phyloP scores from a whole-genome alignment of 495 filamentous ascomycete species.

The Tuber umbilicatum region DNA sequence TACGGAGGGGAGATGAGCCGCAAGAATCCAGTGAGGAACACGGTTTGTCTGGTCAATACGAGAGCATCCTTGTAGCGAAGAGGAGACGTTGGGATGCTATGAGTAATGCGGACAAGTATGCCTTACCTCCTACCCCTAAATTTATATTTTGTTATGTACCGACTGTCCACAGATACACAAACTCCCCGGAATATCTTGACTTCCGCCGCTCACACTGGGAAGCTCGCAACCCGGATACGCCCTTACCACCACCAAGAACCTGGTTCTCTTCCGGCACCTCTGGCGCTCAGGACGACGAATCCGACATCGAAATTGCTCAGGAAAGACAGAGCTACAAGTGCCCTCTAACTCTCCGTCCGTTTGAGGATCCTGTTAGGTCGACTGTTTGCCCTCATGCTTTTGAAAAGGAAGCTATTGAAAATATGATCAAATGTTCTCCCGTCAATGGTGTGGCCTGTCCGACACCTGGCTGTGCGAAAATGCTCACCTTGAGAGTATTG shows the following conservation, averaged over 20 bases:
- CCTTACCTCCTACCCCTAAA: neutral
- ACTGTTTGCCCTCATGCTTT: constrained; percentile 34
- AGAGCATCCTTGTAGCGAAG: constrained; percentile 5
- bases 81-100: constrained; percentile 7
- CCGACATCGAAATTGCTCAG: constrained; percentile 35
- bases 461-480: constrained; percentile 25
- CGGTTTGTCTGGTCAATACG: constrained; percentile 11
- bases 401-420: constrained; percentile 22
- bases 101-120: constrained; percentile 22
- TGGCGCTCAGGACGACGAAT: constrained; percentile 8
- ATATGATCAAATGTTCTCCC: constrained; percentile 9
- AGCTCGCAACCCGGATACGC: constrained; percentile 23
- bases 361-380: constrained; percentile 28
- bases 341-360: constrained; percentile 30
- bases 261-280: constrained; percentile 23
- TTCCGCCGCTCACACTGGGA: constrained; percentile 35
- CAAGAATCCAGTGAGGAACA: neutral
- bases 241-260: constrained; percentile 19
- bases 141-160: neutral
- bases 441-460: constrained; percentile 18
- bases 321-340: constrained; percentile 33
- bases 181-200: constrained; percentile 20
- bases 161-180: constrained; percentile 21
- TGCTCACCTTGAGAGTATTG: constrained; percentile 13
- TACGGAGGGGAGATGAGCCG: constrained; percentile 7